These are phyloP conservation scores for Ceratocystiopsis sp. DNA, from an alignment of 2,329 filamentous ascomycete genomes.

Conservation along the genomic window DNA sequence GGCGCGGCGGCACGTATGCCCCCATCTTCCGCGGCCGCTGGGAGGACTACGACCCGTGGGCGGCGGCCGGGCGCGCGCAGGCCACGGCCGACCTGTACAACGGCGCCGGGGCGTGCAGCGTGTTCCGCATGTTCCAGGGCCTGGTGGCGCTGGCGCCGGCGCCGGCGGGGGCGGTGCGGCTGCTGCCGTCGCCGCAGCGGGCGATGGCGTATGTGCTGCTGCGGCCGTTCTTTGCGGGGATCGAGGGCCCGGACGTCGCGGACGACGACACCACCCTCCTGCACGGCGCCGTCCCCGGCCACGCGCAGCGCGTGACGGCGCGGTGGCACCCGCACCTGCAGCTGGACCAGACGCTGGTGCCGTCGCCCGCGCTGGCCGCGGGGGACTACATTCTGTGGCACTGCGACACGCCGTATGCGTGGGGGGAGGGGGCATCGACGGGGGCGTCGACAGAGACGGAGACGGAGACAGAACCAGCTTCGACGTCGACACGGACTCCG, in stretches of 20 bases:
- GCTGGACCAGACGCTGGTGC: constrained; percentile 34
- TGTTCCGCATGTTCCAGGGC: constrained; percentile 43
- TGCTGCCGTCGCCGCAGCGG: constrained; percentile 30
- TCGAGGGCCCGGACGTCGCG: constrained; percentile 24
- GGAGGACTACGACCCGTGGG: constrained; percentile 40
- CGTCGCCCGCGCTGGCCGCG: constrained; percentile 34
- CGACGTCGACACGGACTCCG: too few relatives aligned
- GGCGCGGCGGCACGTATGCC: constrained; percentile 37
- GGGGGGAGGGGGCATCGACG: too few relatives aligned
- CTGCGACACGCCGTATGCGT: constrained; percentile 37
- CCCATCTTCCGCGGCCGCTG: constrained; percentile 35
- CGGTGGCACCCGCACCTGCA: constrained; percentile 40
- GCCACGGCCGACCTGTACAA: constrained; percentile 40
- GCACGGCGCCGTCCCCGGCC: constrained; percentile 39
- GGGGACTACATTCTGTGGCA: constrained; percentile 45
- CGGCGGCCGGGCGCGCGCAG: constrained; percentile 32
- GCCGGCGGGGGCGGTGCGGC: constrained; percentile 28
- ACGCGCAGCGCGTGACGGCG: constrained; percentile 40
- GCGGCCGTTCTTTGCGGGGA: constrained; percentile 29
- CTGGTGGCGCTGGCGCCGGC: constrained; percentile 36
- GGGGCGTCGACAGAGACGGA: too few relatives aligned
- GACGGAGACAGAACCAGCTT: too few relatives aligned
- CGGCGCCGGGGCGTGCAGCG: constrained; percentile 37
- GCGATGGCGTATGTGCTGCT: constrained; percentile 30
- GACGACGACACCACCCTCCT: constrained; percentile 35